Conservation (phyloP, 352 stramenopile species). For the Globisporangium emineosum region DNA sequence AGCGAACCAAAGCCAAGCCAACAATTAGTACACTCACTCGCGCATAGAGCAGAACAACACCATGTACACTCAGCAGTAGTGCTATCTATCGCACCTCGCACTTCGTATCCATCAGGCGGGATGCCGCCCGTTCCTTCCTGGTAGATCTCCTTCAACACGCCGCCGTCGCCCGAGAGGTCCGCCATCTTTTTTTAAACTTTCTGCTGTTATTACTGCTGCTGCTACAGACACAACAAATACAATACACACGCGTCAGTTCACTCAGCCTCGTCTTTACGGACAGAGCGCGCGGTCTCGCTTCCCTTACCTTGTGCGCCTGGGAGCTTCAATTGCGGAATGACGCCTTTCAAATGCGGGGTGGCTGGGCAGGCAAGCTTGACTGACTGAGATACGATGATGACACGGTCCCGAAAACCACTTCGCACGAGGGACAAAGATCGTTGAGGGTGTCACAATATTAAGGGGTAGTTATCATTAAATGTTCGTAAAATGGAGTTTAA, state of each 20-base stretch:
- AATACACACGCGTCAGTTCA: background rate
- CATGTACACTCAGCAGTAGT: background rate
- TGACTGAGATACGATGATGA: background rate
- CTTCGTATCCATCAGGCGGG: conserved; percentile 75
- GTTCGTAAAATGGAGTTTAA: background rate
- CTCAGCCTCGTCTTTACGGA: background rate
- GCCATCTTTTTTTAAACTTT: conserved; percentile 29
- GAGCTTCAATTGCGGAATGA: conserved; percentile 16
- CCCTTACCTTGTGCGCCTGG: background rate
- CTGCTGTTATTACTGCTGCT: background rate
- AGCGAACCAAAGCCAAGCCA: background rate
- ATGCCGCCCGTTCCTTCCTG: conserved; percentile 83
- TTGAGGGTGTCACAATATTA: background rate
- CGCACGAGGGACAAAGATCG: conserved; percentile 7
- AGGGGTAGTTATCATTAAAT: background rate
- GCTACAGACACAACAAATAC: background rate
- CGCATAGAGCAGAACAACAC: background rate
- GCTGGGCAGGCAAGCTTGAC: background rate
- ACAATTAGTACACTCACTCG: background rate
- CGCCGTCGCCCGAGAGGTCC: conserved; percentile 86
- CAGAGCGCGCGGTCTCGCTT: background rate
- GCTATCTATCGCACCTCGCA: conserved; percentile 42
- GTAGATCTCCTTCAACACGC: conserved; percentile 91
- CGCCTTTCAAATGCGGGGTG: background rate
- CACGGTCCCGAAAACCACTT: background rate